Evolutionary conservation across 1,284 basidiomycete genomes (phyloP).

Genomic region (Cerioporus squamosus): DNA sequence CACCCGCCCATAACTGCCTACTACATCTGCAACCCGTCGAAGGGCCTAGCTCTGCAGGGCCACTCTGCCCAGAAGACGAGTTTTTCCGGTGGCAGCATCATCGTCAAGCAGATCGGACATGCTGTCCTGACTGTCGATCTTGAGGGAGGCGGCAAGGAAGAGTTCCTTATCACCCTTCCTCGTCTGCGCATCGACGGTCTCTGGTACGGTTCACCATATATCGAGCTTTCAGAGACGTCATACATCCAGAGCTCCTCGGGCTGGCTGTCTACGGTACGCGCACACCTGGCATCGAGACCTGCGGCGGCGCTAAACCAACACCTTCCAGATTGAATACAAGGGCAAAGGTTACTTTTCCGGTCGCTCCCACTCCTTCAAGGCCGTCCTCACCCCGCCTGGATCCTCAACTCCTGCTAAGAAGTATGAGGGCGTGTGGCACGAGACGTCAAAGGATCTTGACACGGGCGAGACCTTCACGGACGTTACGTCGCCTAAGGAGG

Average conservation of each 20-base stretch:
- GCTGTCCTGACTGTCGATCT: conserved; percentile 80
- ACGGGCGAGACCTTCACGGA: conserved; percentile 64
- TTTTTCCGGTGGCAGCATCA: conserved; percentile 79
- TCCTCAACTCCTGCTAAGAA: conserved; percentile 51
- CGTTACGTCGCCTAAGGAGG: conserved; percentile 68
- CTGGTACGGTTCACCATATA: conserved; percentile 77
- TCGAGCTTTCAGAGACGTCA: conserved; percentile 86
- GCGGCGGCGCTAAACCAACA: not conserved
- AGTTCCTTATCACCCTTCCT: conserved; percentile 93
- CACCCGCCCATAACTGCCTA: conserved; percentile 91
- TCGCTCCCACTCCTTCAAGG: conserved; percentile 87
- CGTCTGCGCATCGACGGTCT: conserved; percentile 57
- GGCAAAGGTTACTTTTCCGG: conserved; percentile 96
- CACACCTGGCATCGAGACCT: not conserved
- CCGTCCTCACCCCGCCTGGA: conserved; percentile 58
- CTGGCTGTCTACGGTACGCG: conserved; percentile 61
- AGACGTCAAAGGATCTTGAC: conserved; percentile 61
- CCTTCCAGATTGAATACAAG: conserved; percentile 82
- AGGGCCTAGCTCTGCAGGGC: conserved; percentile 83
- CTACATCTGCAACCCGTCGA: conserved; percentile 83
- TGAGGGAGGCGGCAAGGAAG: conserved; percentile 61
- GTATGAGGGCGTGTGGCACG: conserved; percentile 91
- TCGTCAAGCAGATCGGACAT: conserved; percentile 96
- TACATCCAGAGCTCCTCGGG: conserved; percentile 86
- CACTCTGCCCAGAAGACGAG: conserved; percentile 97